A percentile compares a stretch with the other conserved stretches of the same genome.
phyloP scores from a whole-genome alignment of 140 eudicot genomes.

The Anethum foeniculum region DNA sequence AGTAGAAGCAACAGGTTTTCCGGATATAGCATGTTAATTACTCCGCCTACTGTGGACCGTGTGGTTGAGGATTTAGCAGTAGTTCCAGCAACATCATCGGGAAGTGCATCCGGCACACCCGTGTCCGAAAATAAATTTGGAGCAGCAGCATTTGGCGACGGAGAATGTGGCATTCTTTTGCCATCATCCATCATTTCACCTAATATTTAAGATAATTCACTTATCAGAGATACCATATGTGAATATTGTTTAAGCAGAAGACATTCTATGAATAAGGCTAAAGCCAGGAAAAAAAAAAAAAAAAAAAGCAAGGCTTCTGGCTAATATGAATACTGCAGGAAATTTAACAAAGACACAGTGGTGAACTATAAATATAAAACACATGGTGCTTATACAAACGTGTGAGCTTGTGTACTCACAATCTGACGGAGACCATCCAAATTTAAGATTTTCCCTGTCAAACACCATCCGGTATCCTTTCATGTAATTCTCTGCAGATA shows the following conservation, averaged over 20 bases:
- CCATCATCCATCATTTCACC: slow-evolving; percentile 44
- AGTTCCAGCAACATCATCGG: slow-evolving; percentile 60
- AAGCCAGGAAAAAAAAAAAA: too few species aligned
- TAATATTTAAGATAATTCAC: slow-evolving; percentile 14
- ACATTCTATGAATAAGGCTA: neutral
- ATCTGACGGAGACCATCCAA: slow-evolving; percentile 92
- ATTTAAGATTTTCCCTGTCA: slow-evolving; percentile 74
- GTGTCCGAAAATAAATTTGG: slow-evolving; percentile 47
- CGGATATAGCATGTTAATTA: slow-evolving; percentile 7
- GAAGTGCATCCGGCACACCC: slow-evolving; percentile 41
- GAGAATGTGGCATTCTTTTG: slow-evolving; percentile 23
- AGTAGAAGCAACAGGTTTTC: slow-evolving; percentile 28
- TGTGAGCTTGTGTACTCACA: slow-evolving; percentile 49
- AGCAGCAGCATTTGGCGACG: slow-evolving; percentile 33
- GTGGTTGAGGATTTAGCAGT: slow-evolving; percentile 41
- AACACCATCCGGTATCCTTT: slow-evolving; percentile 86
- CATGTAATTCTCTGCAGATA: slow-evolving; percentile 83
- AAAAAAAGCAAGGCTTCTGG: neutral
- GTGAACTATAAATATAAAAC: neutral
- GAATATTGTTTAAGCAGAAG: neutral
- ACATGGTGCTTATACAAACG: neutral
- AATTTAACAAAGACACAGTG: neutral
- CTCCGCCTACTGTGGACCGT: neutral
- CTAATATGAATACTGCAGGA: neutral
- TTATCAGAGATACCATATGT: neutral